Conservation (phyloP, 495 filamentous ascomycete genomes). For the Penicillium waksmanii region DNA sequence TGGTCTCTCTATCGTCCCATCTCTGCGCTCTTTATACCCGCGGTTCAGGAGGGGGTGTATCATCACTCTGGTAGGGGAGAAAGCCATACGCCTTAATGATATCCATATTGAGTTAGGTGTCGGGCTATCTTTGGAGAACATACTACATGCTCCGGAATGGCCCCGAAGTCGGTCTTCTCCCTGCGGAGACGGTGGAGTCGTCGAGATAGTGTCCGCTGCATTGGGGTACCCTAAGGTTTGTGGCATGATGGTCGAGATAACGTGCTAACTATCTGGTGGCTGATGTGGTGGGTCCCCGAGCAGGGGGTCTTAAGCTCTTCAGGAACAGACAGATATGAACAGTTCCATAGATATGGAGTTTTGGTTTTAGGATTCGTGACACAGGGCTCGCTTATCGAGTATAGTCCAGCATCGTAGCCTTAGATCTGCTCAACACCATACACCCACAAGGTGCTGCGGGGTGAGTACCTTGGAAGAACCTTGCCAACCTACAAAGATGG, state of each 20-base stretch:
- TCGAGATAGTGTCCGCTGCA: background rate
- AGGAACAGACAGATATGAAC: too few species aligned
- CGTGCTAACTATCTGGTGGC: too few species aligned
- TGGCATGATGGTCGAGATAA: too few species aligned
- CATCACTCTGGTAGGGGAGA: background rate
- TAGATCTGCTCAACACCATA: background rate
- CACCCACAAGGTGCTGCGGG: constrained; percentile 21
- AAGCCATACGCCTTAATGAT: constrained; percentile 13
- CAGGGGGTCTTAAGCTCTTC: too few species aligned
- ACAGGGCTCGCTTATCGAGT: too few species aligned
- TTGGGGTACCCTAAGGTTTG: too few species aligned
- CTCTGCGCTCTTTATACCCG: background rate
- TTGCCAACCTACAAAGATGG: constrained; percentile 19
- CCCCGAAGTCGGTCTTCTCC: constrained; percentile 16
- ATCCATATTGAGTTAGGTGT: constrained; percentile 11
- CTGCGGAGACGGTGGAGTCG: constrained; percentile 2
- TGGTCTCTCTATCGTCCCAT: background rate
- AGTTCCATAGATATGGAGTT: too few species aligned
- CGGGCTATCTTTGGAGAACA: background rate
- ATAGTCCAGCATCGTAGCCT: too few species aligned
- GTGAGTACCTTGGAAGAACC: constrained; percentile 29
- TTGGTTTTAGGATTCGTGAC: too few species aligned
- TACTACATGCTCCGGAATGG: background rate
- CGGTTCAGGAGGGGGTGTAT: background rate
- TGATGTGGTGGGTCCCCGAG: too few species aligned